Base-by-base conservation (phyloP, 371 early-diverging fungal species). In the Mortierella sp. region DNA sequence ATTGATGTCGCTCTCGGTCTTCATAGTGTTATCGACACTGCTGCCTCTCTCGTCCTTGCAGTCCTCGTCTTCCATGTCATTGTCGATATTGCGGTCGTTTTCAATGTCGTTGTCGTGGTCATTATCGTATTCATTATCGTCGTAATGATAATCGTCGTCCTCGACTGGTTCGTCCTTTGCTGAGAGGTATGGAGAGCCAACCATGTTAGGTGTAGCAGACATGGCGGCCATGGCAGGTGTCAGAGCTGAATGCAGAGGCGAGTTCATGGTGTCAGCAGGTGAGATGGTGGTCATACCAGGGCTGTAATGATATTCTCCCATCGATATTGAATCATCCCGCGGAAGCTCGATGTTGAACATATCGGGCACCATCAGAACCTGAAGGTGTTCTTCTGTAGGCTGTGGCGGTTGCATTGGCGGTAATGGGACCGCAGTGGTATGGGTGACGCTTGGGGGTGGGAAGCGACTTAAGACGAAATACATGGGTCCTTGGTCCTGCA, bases 361-460 rank as follows among this genome's bases (percentile, higher is more conserved):
- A 67, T 67, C 67, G 24, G 67, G 43, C 43, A 40, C 67, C 67
- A 67, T 67, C 21, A 67, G 4, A 67, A 37, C 67, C 21, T 67
- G 67, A 24, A 67, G 67, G 67, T 67, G 37, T 67, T 67, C 67
- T 37, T 67, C 67, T 21, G 67, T 67, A 21, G 67, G 67, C 40
- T 67, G 67, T 24, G 67, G 61, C 4, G 59, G 64, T 8, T 19
- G 64, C 37, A 61, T 31, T 14, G 34, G 28, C 6, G 37, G 43
- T 67, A 21, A 21, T 5, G 67, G 67, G 19, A 61, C 61, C 6
- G 67, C 11, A 8, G 40, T 21, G 34, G 40, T 21, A 61, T 61
- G 61, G 24, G 40, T 40, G 67, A 40, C 40, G 43, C 24, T 24
- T 37, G 67, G 43, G 9, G 67, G 67, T 67, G 37, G 67, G 24